Evolutionary conservation across 2,329 filamentous ascomycete genomes (phyloP), one percentile per base, ranked within the genome.

Genomic region (Cordyceps tenuipes): DNA sequence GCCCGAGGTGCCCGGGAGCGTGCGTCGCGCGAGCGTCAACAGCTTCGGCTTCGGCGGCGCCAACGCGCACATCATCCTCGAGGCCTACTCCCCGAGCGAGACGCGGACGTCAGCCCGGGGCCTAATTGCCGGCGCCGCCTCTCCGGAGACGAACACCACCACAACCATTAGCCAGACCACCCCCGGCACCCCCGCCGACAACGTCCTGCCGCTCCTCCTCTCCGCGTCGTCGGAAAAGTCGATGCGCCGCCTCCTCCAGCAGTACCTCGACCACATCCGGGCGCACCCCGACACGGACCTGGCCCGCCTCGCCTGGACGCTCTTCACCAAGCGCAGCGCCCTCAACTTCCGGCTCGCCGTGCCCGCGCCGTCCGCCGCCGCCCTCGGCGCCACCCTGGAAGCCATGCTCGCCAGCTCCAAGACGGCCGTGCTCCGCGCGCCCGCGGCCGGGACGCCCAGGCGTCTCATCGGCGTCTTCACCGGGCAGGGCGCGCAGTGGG

Each of bases 401-500:
- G 5, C 19, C 13, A 21, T 57, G 15, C n/a, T 47, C 2, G 19
- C 13, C 43, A 39, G 43, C 23, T 23, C 52, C 21, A 55, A 46
- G 13, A 55, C 26, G 17, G 19, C 52, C 39, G 46, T 55, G 9
- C 31, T 41, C n/a, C 52, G 52, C 10, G 26, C 41, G 17, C 21
- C n/a, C 9, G 1, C 41, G 15, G 23, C 23, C 52, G n/a, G n/a
- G n/a, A 59, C 23, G 10, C n/a, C 29, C 2, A n/a, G 23, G n/a
- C 46, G 46, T 10, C 29, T 67, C 8, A 49, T 68, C 19, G 66
- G 64, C 1, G 63, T 67, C 9, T 66, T 72, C 60, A 72, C 69
- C 15, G 70, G 70, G 3, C 70, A 71, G 57, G 69, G 70, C n/a
- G 70, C 68, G 5, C 68, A 69, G 53, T 68, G 66, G 66, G 46